Conservation (phyloP, 73 alveolate genomes). For the Symbiodinium natans region DNA sequence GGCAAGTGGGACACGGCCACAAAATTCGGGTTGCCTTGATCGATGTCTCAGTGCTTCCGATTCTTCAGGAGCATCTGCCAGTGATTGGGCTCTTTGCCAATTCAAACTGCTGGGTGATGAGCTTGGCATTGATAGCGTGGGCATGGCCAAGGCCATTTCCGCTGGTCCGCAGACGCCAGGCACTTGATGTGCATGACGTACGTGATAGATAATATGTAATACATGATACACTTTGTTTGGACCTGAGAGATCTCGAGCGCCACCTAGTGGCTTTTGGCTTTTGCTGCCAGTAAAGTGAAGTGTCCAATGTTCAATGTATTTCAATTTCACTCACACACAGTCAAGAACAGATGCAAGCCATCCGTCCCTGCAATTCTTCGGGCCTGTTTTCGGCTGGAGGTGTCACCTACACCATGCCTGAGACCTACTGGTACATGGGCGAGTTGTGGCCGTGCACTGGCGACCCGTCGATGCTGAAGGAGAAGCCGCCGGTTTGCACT, state of each 20-base stretch:
- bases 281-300: no score
- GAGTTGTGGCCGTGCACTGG: conserved; percentile 44
- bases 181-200: neutral
- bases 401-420: conserved; percentile 33
- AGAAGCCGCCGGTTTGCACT: conserved; percentile 33
- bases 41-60: neutral
- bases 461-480: conserved; percentile 1
- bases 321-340: no score
- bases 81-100: conserved; percentile 24
- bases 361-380: no score
- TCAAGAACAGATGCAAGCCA: no score
- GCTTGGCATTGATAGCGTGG: neutral
- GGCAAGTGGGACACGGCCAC: neutral
- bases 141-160: conserved; percentile 24
- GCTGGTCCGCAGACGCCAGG: conserved; percentile 30
- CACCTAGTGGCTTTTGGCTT: no score
- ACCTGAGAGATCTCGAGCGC: no score
- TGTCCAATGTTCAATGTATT: no score
- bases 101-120: conserved; percentile 22
- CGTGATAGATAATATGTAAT: neutral
- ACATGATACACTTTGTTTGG: no score
- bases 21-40: neutral
- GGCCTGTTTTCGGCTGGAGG: neutral
- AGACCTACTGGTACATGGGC: conserved; percentile 28
- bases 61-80: conserved; percentile 10